Evolutionary conservation across 2,329 filamentous ascomycete genomes (phyloP), one percentile per base, ranked within the genome.

Genomic region (Pleomassaria siparia): DNA sequence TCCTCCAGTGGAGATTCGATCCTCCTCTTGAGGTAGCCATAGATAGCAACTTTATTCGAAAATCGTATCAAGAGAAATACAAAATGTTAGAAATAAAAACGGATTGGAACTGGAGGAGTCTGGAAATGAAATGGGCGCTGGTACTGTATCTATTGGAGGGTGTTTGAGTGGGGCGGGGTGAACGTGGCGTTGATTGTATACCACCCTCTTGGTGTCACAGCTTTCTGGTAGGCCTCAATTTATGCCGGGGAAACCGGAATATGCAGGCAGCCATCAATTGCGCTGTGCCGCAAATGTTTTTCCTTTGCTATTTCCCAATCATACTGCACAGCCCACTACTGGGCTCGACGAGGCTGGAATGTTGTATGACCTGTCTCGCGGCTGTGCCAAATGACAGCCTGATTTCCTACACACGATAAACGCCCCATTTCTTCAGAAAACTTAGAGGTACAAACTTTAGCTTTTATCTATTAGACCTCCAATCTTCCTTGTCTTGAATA

Each of bases 121-220:
- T n/a, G n/a, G n/a, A n/a, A n/a, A n/a, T n/a, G n/a, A n/a, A n/a
- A n/a, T n/a, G n/a, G n/a, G n/a, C n/a, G n/a, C n/a, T n/a, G n/a
- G n/a, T n/a, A n/a, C n/a, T n/a, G n/a, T 4, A 47, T 29, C 22
- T 37, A 47, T 30, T 28, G 26, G 29, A 36, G 58, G 60, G 29
- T 56, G 51, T 54, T 49, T 58, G 44, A 43, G 30, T 60, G 61
- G 63, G 62, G 60, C 60, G 62, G 59, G 60, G 56, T 47, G 43
- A 37, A 37, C 44, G 55, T 49, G 57, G 55, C 58, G 50, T 51
- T 29, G 52, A 54, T 58, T 55, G 53, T 47, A 53, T 40, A 43
- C 37, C 22, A 43, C 37, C 22, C 24, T 44, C 40, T 43, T 51
- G 44, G 60, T 62, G 42, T 44, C 55, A 63, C 60, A 50, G 47